A percentile compares a stretch with the other conserved stretches of the same genome.
These are phyloP conservation scores for Moelleriella libera DNA, from an alignment of 2,329 filamentous ascomycete species.

Conservation along the genomic window DNA sequence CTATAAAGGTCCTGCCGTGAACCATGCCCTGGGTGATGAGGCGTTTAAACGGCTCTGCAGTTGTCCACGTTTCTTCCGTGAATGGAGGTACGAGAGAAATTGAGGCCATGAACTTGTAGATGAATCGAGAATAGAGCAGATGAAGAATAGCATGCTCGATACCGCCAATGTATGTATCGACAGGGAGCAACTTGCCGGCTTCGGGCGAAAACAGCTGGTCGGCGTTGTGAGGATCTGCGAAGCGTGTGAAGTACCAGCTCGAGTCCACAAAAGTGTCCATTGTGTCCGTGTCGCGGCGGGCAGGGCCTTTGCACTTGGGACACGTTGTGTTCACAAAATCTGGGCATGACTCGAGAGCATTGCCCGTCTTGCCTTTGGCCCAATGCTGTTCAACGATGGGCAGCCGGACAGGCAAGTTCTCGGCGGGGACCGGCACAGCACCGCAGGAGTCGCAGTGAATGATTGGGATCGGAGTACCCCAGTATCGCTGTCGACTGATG, in stretches of 20 bases:
- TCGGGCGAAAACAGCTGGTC: conserved; percentile 46
- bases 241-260: conserved; percentile 85
- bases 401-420: conserved; percentile 63
- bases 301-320: conserved; percentile 55
- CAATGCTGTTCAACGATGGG: conserved; percentile 57
- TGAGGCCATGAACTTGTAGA: conserved; percentile 69
- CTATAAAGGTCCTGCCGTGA: conserved; percentile 68
- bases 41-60: conserved; percentile 65
- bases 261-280: conserved; percentile 97
- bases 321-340: conserved; percentile 66
- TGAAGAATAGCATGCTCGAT: conserved; percentile 87
- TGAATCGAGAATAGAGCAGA: conserved; percentile 77
- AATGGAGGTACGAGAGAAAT: conserved; percentile 31
- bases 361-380: conserved; percentile 56
- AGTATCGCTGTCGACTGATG: conserved; percentile 83
- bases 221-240: conserved; percentile 55
- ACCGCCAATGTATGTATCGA: conserved; percentile 80
- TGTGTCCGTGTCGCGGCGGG: conserved; percentile 77
- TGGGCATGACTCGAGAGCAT: conserved; percentile 57
- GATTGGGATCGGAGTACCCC: conserved; percentile 83
- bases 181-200: conserved; percentile 48
- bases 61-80: conserved; percentile 14
- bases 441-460: conserved; percentile 70
- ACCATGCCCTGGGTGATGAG: conserved; percentile 89
- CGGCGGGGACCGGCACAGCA: conserved; percentile 60